Evolutionary conservation across 2,329 filamentous ascomycete species (phyloP), one percentile per base, ranked within the genome.

Genomic region (Neurospora crassa): DNA sequence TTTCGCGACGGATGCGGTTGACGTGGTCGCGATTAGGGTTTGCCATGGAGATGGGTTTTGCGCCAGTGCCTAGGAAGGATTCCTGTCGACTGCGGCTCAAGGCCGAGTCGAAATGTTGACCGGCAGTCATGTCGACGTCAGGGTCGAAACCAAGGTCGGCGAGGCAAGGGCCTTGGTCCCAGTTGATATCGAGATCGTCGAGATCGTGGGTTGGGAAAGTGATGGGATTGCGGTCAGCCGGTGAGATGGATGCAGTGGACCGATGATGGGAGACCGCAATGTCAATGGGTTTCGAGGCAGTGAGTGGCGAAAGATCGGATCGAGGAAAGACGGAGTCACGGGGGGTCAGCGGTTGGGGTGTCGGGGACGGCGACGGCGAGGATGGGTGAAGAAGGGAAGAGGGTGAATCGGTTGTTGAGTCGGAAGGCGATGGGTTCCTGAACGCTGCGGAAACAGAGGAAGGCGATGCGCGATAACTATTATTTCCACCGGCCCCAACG

Each of bases 31-130:
- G 86, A 78, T 89, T 89, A 69, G 87, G 85, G 76, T 89, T 90
- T 77, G 84, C 86, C 84, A 90, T 88, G 72, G 88, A 89, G 75
- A 91, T 91, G 75, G 89, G 89, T 79, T 89, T 90, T 29, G 89
- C 87, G 68, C 88, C 87, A 71, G 87, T 86, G 81, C 87, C 88
- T 79, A 88, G 87, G 79, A 90, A 90, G 70, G 88, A 90, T 82
- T 90, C 88, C 79, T 90, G 87, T 75, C 88, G 85, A 79, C 80
- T 83, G 78, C 86, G 87, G 81, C 85, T 83, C 82, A 88, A 83
- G 79, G 84, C 84, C 82, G 85, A 82, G 80, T 90, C 88, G 77
- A 88, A 85, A 74, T 84, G 82, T 71, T 86, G 84, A 76, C 86
- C 87, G 75, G 87, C 86, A 75, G 88, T 89, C 85, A 90, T 89